Conservation (phyloP, 176 grass and related monocot genomes). For the Pontederia crassipes region DNA sequence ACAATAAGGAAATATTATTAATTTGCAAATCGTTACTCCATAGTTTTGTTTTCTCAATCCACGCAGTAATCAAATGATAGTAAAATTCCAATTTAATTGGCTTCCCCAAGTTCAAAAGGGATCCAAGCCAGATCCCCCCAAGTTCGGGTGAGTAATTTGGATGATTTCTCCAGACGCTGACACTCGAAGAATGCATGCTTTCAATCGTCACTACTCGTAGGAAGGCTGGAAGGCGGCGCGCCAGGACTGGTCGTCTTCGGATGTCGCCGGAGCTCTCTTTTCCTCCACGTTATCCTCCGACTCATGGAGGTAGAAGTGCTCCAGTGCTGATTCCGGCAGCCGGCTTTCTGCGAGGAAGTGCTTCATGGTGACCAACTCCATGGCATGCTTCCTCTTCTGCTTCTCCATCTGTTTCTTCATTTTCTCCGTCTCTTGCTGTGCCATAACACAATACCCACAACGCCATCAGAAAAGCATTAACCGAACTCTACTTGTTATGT, state of each 20-base stretch:
- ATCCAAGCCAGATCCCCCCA: too few relatives aligned
- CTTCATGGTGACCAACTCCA: constrained; percentile 93
- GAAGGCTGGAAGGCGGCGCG: constrained; percentile 57
- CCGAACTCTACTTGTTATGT: constrained; percentile 1
- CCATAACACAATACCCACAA: constrained; percentile 13
- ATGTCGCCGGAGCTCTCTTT: constrained; percentile 2
- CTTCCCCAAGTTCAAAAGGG: too few relatives aligned
- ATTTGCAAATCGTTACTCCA: too few relatives aligned
- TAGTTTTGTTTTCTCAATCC: too few relatives aligned
- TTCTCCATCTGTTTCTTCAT: constrained; percentile 83
- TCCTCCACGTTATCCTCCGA: constrained; percentile 11
- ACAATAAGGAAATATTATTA: too few relatives aligned
- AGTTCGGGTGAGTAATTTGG: too few relatives aligned
- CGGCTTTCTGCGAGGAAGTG: constrained; percentile 85
- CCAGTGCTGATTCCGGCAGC: constrained; percentile 70
- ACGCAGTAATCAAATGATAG: too few relatives aligned
- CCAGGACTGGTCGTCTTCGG: constrained; percentile 75
- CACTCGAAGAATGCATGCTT: too few relatives aligned
- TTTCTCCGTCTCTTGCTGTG: constrained; percentile 69
- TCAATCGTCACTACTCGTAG: constrained; percentile 27
- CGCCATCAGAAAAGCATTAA: constrained; percentile 43
- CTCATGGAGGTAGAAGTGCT: constrained; percentile 38
- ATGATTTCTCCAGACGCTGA: too few relatives aligned
- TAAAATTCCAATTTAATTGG: too few relatives aligned
- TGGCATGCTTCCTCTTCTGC: constrained; percentile 67